These are phyloP conservation scores for Ciborinia camelliae DNA, from an alignment of 2,329 filamentous ascomycete genomes.

Conservation along the genomic window DNA sequence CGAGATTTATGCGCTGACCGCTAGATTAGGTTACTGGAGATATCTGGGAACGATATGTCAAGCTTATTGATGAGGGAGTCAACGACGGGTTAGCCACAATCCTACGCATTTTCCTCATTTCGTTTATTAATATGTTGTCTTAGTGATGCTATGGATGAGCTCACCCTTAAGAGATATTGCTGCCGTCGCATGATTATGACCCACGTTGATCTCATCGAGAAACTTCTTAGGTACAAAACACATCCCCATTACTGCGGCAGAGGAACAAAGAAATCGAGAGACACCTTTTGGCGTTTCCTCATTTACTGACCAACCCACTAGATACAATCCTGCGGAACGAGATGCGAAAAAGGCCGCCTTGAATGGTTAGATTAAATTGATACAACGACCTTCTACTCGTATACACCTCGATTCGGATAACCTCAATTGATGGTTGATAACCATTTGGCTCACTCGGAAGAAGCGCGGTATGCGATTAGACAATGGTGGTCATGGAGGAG, in stretches of 20 bases:
- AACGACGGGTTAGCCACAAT: constrained; percentile 64
- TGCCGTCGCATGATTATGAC: constrained; percentile 99
- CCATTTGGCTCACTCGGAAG: neutral
- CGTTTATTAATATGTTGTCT: constrained; percentile 25
- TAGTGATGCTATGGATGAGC: constrained; percentile 93
- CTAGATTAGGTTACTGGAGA: constrained; percentile 79
- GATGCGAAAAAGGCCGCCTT: constrained; percentile 42
- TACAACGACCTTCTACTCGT: constrained; percentile 13
- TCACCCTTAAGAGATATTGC: constrained; percentile 94
- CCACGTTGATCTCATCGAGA: constrained; percentile 97
- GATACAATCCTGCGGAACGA: constrained; percentile 49
- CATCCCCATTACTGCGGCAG: neutral
- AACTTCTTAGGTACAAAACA: constrained; percentile 77
- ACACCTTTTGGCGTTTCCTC: constrained; percentile 12
- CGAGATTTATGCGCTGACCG: constrained; percentile 24
- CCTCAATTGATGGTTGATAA: neutral
- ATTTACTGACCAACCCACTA: constrained; percentile 30
- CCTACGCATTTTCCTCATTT: neutral
- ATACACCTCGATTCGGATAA: constrained; percentile 12
- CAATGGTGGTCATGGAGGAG: neutral
- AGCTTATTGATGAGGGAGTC: constrained; percentile 75
- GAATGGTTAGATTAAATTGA: constrained; percentile 24
- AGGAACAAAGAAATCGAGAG: neutral
- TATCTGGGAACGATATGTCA: constrained; percentile 94
- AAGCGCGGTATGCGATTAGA: constrained; percentile 6